Evolutionary conservation across 1,284 basidiomycete species (phyloP).

Genomic region (Tilletiopsis washingtonensis): DNA sequence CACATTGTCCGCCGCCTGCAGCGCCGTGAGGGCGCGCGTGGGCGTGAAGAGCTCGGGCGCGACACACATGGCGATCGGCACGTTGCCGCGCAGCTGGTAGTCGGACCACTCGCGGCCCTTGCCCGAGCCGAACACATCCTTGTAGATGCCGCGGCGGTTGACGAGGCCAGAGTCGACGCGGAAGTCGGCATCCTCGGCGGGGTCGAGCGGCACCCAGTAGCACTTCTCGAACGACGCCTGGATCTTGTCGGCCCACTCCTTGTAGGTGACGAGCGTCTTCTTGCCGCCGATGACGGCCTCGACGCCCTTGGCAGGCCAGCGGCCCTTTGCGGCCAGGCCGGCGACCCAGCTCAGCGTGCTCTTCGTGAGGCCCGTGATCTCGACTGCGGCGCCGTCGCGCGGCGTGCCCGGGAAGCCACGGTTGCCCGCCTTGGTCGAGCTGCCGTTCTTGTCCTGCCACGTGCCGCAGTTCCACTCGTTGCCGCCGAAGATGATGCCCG

Average conservation of each 20-base stretch:
- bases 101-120: slow-evolving; percentile 71
- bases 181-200: slow-evolving; percentile 65
- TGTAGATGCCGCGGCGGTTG: slow-evolving; percentile 92
- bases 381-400: slow-evolving; percentile 87
- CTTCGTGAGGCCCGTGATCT: slow-evolving; percentile 88
- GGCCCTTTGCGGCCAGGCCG: slow-evolving; percentile 58
- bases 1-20: slow-evolving; percentile 28
- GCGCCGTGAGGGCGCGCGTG: slow-evolving; percentile 63
- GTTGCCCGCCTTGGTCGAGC: slow-evolving; percentile 63
- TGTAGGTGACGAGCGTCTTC: slow-evolving; percentile 69
- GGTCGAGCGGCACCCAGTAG: slow-evolving; percentile 81
- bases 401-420: slow-evolving; percentile 91
- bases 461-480: slow-evolving; percentile 52
- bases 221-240: slow-evolving; percentile 78
- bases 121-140: slow-evolving; percentile 70
- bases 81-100: slow-evolving; percentile 77
- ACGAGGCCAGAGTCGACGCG: slow-evolving; percentile 64
- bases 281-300: slow-evolving; percentile 64
- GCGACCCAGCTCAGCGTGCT: slow-evolving; percentile 85
- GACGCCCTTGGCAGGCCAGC: slow-evolving; percentile 80
- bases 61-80: slow-evolving; percentile 86
- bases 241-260: slow-evolving; percentile 78
- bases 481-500: slow-evolving; percentile 81
- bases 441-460: slow-evolving; percentile 45
- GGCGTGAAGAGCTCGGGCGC: slow-evolving; percentile 89